These are phyloP conservation scores for Saccharomycopsis fodiens DNA, from an alignment of 805 yeast genomes.

Conservation along the genomic window DNA sequence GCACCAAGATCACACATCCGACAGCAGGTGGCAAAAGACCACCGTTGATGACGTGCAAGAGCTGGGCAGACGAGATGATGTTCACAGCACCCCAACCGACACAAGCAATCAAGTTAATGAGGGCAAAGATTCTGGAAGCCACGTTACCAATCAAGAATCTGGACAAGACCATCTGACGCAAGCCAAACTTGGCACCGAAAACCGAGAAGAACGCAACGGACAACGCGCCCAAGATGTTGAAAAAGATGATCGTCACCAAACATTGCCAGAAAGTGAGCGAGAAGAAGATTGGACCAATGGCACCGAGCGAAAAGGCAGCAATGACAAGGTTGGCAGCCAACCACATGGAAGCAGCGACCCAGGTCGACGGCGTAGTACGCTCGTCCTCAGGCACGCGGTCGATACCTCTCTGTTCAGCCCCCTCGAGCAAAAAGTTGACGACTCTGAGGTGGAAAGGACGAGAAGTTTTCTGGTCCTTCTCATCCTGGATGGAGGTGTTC, in stretches of 20 bases:
- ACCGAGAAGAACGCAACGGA: slow-evolving; percentile 80
- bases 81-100: slow-evolving; percentile 95
- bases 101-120: slow-evolving; percentile 76
- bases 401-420: slow-evolving; percentile 65
- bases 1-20: slow-evolving; percentile 67
- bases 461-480: slow-evolving; percentile 1
- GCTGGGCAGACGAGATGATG: slow-evolving; percentile 82
- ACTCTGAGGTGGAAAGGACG: slow-evolving; percentile 15
- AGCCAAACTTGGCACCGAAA: slow-evolving; percentile 78
- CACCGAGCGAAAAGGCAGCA: slow-evolving; percentile 76
- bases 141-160: slow-evolving; percentile 70
- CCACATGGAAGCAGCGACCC: slow-evolving; percentile 82
- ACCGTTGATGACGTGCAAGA: slow-evolving; percentile 65
- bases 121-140: slow-evolving; percentile 69
- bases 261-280: slow-evolving; percentile 70
- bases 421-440: slow-evolving; percentile 8
- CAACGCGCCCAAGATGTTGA: slow-evolving; percentile 60
- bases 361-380: slow-evolving; percentile 51
- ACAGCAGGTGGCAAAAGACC: slow-evolving; percentile 78
- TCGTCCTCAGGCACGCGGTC: slow-evolving; percentile 76
- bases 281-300: slow-evolving; percentile 54
- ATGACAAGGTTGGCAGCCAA: slow-evolving; percentile 82
- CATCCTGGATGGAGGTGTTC: slow-evolving; percentile 17
- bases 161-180: slow-evolving; percentile 81
- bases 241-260: slow-evolving; percentile 59